Percentiles rank a stretch among this genome's conserved stretches.
Conservation (phyloP, 1,139 yeast genomes). For the Wickerhamomyces sp. region DNA sequence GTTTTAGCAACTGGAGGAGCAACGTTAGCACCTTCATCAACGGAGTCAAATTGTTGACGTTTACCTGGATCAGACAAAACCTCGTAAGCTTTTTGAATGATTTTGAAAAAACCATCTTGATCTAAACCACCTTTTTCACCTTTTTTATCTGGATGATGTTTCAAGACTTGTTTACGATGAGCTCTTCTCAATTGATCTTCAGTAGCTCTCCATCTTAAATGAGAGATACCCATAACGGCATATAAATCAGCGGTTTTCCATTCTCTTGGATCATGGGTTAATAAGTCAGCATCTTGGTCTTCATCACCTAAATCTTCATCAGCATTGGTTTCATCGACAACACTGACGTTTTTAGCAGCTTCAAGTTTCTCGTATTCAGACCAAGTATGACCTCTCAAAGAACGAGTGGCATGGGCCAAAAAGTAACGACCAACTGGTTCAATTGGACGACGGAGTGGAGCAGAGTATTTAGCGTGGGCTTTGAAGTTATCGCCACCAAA, state of each 20-base stretch:
- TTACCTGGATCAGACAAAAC: constrained; percentile 77
- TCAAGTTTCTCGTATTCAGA: constrained; percentile 93
- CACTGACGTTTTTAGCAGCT: constrained; percentile 82
- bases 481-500: constrained; percentile 46
- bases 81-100: constrained; percentile 95
- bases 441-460: constrained; percentile 77
- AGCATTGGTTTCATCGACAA: constrained; percentile 62
- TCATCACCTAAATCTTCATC: constrained; percentile 77
- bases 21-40: constrained; percentile 84
- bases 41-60: constrained; percentile 93
- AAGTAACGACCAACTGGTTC: constrained; percentile 97
- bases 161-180: constrained; percentile 93
- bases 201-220: constrained; percentile 86
- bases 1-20: constrained; percentile 66
- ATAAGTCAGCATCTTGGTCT: constrained; percentile 60
- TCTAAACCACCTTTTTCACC: constrained; percentile 81
- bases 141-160: constrained; percentile 98
- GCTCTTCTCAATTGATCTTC: constrained; percentile 94
- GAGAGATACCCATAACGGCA: constrained; percentile 91
- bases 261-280: constrained; percentile 91
- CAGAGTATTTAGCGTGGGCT: constrained; percentile 47
- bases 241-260: constrained; percentile 97
- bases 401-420: constrained; percentile 95
- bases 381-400: constrained; percentile 97
- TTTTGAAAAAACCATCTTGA: constrained; percentile 96